These are phyloP conservation scores for Tilletiopsis washingtonensis DNA, from an alignment of 1,284 basidiomycete species.

Conservation along the genomic window DNA sequence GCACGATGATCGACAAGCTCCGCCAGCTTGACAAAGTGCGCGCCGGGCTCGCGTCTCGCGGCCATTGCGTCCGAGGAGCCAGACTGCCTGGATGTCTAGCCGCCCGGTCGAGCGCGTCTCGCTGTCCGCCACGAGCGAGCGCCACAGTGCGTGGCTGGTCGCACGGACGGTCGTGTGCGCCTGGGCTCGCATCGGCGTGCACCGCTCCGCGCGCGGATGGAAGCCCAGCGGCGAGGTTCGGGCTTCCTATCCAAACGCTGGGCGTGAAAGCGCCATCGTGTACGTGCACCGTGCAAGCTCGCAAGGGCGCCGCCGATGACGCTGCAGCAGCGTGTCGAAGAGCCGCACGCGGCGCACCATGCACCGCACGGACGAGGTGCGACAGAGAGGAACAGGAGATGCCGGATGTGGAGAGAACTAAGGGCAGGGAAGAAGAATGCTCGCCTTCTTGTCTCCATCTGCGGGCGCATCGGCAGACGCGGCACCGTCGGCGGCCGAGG, in stretches of 20 bases:
- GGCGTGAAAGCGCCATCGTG: neutral
- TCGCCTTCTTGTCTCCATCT: slow-evolving; percentile 45
- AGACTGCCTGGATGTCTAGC: no score
- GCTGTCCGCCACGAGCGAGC: no score
- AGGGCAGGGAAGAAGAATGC: slow-evolving; percentile 13
- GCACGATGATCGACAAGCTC: no score
- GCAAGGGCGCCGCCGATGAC: neutral
- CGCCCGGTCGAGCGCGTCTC: no score
- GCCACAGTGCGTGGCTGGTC: no score
- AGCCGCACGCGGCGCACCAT: neutral
- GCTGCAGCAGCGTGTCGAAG: neutral
- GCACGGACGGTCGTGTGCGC: no score
- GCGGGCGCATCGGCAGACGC: slow-evolving; percentile 26
- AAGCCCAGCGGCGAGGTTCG: neutral
- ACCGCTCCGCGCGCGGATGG: neutral
- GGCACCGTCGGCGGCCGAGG: slow-evolving; percentile 12
- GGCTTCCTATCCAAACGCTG: neutral
- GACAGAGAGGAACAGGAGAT: neutral
- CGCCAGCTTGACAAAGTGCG: no score
- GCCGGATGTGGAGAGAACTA: neutral
- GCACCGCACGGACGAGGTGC: neutral
- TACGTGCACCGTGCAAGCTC: neutral
- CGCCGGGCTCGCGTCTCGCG: no score
- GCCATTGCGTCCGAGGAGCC: no score
- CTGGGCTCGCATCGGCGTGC: no score